Evolutionary conservation across 768 basidiomycete species (phyloP).

Genomic region (Lentinula guzmanii): DNA sequence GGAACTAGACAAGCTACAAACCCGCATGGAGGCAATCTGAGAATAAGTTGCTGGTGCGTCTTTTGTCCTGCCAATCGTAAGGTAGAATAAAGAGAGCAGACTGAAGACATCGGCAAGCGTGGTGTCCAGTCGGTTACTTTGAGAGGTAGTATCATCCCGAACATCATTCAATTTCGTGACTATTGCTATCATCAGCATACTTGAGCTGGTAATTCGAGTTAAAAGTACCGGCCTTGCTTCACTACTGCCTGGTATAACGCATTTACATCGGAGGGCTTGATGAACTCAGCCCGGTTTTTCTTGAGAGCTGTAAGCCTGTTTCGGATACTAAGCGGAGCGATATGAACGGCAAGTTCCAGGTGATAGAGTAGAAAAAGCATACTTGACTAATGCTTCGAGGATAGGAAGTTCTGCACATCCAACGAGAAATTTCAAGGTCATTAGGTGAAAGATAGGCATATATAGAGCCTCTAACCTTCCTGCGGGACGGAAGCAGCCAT

Average conservation of each 20-base stretch:
- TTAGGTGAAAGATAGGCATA: slow-evolving; percentile 13
- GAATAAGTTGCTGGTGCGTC: slow-evolving; percentile 95
- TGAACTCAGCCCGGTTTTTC: slow-evolving; percentile 88
- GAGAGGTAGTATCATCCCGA: slow-evolving; percentile 66
- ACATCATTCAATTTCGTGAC: slow-evolving; percentile 92
- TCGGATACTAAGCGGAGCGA: slow-evolving; percentile 60
- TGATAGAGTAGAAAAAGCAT: slow-evolving; percentile 14
- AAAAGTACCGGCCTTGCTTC: slow-evolving; percentile 67
- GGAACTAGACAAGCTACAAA: slow-evolving; percentile 38
- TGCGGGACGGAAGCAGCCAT: slow-evolving; percentile 75
- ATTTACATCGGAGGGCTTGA: slow-evolving; percentile 91
- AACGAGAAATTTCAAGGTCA: slow-evolving; percentile 13
- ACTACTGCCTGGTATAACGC: slow-evolving; percentile 89
- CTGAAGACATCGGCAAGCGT: slow-evolving; percentile 95
- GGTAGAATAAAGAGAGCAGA: slow-evolving; percentile 92
- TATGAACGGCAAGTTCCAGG: not conserved
- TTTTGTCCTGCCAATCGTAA: slow-evolving; percentile 93
- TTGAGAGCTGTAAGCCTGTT: slow-evolving; percentile 93
- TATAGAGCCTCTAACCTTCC: slow-evolving; percentile 47
- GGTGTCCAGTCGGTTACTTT: slow-evolving; percentile 90
- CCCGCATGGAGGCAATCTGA: slow-evolving; percentile 93
- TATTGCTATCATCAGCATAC: slow-evolving; percentile 17
- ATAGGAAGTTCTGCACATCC: slow-evolving; percentile 73
- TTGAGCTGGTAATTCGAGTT: not conserved
- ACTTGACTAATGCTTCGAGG: slow-evolving; percentile 94